Base-by-base conservation (phyloP, 306 rosid genomes). In the Styphnolobium japonicum region DNA sequence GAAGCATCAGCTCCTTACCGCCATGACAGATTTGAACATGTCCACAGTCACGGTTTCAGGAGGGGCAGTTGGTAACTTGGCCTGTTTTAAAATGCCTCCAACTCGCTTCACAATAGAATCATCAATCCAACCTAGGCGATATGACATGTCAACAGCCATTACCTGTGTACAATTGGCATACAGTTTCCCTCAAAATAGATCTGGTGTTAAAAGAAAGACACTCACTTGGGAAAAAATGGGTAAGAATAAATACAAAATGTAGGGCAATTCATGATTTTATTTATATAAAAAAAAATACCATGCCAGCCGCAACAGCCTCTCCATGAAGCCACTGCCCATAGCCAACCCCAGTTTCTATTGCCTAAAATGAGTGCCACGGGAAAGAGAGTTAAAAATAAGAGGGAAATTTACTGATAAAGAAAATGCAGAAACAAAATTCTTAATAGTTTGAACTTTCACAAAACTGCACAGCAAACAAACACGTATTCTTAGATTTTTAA, bases 291-390 rank as follows among this genome's bases (percentile, higher is more conserved):
- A 9, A 64, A 48, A 10, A 46, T 91, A 91, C 99, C 97, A 4
- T 93, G 87, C 97, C 99, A 69, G 93, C 96, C 33, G 98, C 98
- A 89, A 96, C 94, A 76, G 97, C 99, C 88, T 96, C 99, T 79
- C 99, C 99, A 52, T 93, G 99, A 81, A 96, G 93, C 98, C 99
- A 96, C 81, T 90, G 84, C 23, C 99, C 98, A 72, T 96, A 89
- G 86, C 99, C 98, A 25, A 86, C 71, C 22, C 92, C 92, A 58
- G 91, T 93, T 87, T 96, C 98, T 81, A 91, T 96, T 53, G 98
- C 99, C 99, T 93, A 73, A 79, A 75, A 21, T 68, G 36, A 76
- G 85, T 39, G 49, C 42, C 83, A 76, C 43, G 33, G 56, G 64
- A 53, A 68, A 75, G 75, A 63, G 42, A 42, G 31, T 53, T 55